Evolutionary conservation across 352 stramenopile genomes (phyloP).

Genomic region (Pythium aquatile): DNA sequence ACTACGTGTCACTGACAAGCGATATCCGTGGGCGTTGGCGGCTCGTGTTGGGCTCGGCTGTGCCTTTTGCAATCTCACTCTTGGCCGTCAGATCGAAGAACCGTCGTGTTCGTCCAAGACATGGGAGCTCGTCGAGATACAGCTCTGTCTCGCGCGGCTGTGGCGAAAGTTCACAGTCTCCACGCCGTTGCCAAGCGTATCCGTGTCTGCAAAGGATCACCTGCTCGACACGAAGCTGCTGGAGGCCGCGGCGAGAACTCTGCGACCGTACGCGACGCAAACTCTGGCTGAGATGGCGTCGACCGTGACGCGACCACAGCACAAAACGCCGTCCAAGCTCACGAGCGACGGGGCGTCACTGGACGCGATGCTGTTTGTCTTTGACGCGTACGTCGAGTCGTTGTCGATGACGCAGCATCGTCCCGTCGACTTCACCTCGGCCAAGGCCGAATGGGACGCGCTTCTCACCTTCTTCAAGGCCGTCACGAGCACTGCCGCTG

Average conservation of each 20-base stretch:
- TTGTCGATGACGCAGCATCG: not conserved
- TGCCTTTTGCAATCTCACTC: slow-evolving; percentile 20
- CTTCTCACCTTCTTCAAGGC: not conserved
- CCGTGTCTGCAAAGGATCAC: slow-evolving; percentile 3
- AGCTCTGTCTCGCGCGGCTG: slow-evolving; percentile 17
- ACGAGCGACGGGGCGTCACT: slow-evolving; percentile 11
- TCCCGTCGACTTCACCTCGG: not conserved
- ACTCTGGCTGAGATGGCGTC: slow-evolving; percentile 6
- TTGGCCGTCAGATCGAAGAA: slow-evolving; percentile 3
- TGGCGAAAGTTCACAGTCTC: slow-evolving; percentile 24
- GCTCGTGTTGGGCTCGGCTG: slow-evolving; percentile 19
- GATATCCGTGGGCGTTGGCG: slow-evolving; percentile 17
- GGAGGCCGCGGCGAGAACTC: not conserved
- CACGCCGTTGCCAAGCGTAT: not conserved
- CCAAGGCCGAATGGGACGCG: not conserved
- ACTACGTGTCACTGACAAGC: slow-evolving; percentile 15
- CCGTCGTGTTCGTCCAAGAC: not conserved
- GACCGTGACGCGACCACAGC: slow-evolving; percentile 1
- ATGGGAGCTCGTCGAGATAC: slow-evolving; percentile 24
- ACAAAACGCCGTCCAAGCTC: not conserved
- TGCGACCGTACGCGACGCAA: not conserved
- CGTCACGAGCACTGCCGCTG: not conserved
- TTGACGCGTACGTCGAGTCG: slow-evolving; percentile 15
- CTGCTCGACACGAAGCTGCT: slow-evolving; percentile 11
- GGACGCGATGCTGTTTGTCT: slow-evolving; percentile 14